Base-by-base conservation (phyloP, 2,329 filamentous ascomycete species). In the Boeremia exigua region DNA sequence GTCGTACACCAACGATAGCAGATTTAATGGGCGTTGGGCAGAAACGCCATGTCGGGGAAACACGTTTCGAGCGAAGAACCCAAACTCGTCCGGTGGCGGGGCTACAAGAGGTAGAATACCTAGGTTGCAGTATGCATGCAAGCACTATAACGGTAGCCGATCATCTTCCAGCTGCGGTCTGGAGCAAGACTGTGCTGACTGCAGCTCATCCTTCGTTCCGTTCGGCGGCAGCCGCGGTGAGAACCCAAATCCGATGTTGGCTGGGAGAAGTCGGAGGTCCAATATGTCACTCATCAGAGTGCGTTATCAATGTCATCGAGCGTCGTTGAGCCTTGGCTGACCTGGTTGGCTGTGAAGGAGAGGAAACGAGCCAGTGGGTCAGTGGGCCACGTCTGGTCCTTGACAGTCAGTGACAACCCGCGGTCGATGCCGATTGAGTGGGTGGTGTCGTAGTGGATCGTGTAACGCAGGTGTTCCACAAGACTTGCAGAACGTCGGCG, bases 201-300 rank as follows among this genome's bases (percentile, higher is more conserved):
- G 51, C 51, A 49, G 45, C 32, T 36, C 27, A 39, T 44, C 37
- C 14, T 38, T 43, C 27, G 17, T 30, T 15, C 32, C 33, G 17
- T 12, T 29, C 28, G 28, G 51, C 51, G 51, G 51, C 39, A 54
- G 33, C 34, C 32, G 51, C 45, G 51, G 39, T 44, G 33, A 48
- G 27, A 54, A 23, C 17, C 29, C 33, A 39, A 39, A 37, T 2
- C 15, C 6, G 17, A 44, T 33, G n/a, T 38, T 12, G 19, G 14
- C 28, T 11, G 17, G 23, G 17, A 38, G n/a, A 7, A 17, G 23
- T 17, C 14, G 37, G 23, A n/a, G 3, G n/a, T 19, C 4, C 23
- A 32, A 25, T 30, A 38, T 48, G 12, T 33, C n/a, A 10, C 15
- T 9, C 10, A 14, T 12, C 12, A 6, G 28, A 32, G 27, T 14